Base-by-base conservation (phyloP, 2,329 filamentous ascomycete species). In the Domatiomyces globalis region DNA sequence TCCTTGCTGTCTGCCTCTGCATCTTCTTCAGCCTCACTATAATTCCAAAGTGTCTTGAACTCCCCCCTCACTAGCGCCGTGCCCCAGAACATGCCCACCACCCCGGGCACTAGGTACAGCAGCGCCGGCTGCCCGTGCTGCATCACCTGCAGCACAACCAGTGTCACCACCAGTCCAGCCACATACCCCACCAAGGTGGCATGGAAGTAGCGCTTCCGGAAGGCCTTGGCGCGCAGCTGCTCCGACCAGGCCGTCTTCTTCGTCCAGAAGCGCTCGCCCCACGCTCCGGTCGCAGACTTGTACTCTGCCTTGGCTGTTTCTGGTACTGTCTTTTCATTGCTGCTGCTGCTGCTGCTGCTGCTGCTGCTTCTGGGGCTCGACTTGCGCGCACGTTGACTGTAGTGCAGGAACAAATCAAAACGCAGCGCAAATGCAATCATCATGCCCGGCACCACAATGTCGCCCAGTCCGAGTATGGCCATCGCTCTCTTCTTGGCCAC, bases 401-500 rank as follows among this genome's bases (percentile, higher is more conserved):
- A 96, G 69, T 85, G 81, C 50, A 87, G 74, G 70, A 87, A 92
- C 6, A 95, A 74, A 63, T 98, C 90, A 61, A 94, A 95, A n/a
- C 90, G 81, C 20, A 98, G 73, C 1, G 89, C 87, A 43, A 95
- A 76, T 1, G 80, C 87, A 56, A 96, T 84, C 69, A 95, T 83
- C 62, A 96, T 87, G 7, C 90, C 92, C 0, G 90, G 90, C 2
- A 98, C 74, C 1, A 95, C 85, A 52, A 98, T 85, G 63, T 98
- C 90, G n/a, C 90, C 90, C 0, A 96, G 75, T 0, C 90, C 90
- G 6, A 98, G 80, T 77, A 96, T 94, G 49, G 86, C 77, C 59
- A 76, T 63, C 22, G 71, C 66, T 53, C 61, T 60, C 42, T 66
- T 61, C 56, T 58, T 57, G 10, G 54, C 53, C 19, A 59, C 49